Conservation (phyloP, 768 basidiomycete genomes). For the Amanita molliuscula region DNA sequence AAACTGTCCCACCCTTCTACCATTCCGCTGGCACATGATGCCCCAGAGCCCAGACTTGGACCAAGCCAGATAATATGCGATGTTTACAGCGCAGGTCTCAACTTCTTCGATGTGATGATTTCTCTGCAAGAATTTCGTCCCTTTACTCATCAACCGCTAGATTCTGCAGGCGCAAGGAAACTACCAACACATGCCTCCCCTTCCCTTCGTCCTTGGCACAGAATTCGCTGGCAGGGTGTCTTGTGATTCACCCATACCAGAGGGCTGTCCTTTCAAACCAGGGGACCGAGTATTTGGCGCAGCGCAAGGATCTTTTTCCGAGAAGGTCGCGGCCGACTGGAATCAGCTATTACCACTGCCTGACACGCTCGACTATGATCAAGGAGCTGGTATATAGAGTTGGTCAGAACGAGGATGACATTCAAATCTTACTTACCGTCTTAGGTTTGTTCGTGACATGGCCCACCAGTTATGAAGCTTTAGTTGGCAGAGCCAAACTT, state of each 20-base stretch:
- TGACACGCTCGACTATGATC: constrained; percentile 65
- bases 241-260: constrained; percentile 61
- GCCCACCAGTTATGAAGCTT: constrained; percentile 88
- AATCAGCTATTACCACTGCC: constrained; percentile 55
- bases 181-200: constrained; percentile 74
- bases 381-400: constrained; percentile 60
- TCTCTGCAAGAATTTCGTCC: not conserved
- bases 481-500: constrained; percentile 76
- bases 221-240: constrained; percentile 82
- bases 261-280: constrained; percentile 63
- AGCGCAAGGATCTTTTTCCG: constrained; percentile 71
- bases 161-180: constrained; percentile 86
- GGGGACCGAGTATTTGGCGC: constrained; percentile 89
- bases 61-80: constrained; percentile 60
- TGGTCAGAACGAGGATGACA: not conserved
- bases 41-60: constrained; percentile 44
- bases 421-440: not conserved
- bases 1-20: constrained; percentile 62
- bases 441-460: constrained; percentile 78
- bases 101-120: constrained; percentile 59
- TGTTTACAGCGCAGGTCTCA: constrained; percentile 64
- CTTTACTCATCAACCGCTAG: constrained; percentile 21
- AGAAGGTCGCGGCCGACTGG: constrained; percentile 53
- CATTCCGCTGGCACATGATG: constrained; percentile 40
- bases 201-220: constrained; percentile 78